Evolutionary conservation across 2,329 filamentous ascomycete genomes (phyloP), one percentile per base, ranked within the genome.

Genomic region (Davidsoniella eucalypti): DNA sequence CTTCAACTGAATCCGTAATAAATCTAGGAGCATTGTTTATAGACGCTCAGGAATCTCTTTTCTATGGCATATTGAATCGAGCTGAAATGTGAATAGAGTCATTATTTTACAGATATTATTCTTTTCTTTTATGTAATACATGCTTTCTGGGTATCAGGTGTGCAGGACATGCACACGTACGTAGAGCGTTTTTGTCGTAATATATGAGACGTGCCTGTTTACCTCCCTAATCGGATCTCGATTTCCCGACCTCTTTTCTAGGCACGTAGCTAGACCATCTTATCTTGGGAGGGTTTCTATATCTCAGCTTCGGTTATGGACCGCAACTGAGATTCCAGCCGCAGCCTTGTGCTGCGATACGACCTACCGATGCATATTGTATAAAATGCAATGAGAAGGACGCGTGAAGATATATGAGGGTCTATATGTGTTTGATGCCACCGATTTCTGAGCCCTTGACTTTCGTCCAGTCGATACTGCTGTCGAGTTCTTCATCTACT

Each of bases 381-480:
- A 41, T 17, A 9, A 12, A 29, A 18, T 8, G n/a, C 8, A n/a
- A 18, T 2, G 23, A 18, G 23, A 33, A 5, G 21, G 18, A 17
- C 10, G 14, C 10, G n/a, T 16, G n/a, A 26, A 17, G 17, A 10
- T 18, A 38, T 14, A 25, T 14, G 16, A 2, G 16, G 14, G 14
- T 14, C 38, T 51, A 53, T 44, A 50, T 58, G 61, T 95, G 87
- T 65, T 92, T 95, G 59, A 87, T 88, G 49, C 79, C 80, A 52
- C 86, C 86, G 59, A 96, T 83, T 26, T 83, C 78, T 53, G 81
- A 78, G 4, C 90, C 90, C 62, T 84, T 82, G 38, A 98, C 92
- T 64, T 93, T 81, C 17, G 75, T 73, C 92, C 92, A 98, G 67
- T 95, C 82, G 61, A 98, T 96, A 58, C 82, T 87, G 38, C 73